Conservation (phyloP, 371 early-diverging fungal species). For the Zychaea mexicana region DNA sequence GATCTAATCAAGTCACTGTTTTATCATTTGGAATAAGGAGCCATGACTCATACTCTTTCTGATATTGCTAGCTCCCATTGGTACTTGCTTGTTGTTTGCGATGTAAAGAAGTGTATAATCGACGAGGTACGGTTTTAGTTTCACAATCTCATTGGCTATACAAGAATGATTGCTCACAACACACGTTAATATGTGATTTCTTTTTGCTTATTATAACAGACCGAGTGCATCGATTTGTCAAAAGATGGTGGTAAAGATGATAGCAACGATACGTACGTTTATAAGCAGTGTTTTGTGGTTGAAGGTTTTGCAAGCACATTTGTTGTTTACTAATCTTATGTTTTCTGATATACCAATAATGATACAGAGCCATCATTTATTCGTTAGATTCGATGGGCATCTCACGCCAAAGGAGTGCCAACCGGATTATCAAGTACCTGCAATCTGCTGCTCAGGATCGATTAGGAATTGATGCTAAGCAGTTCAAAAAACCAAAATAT, state of each 20-base stretch:
- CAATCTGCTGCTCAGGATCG: constrained; percentile 34
- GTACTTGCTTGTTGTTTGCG: constrained; percentile 69
- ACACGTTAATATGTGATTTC: not conserved
- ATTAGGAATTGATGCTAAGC: constrained; percentile 6
- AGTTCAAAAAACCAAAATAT: constrained; percentile 4
- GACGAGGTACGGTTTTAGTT: not conserved
- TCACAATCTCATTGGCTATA: too few species aligned
- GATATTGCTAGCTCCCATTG: constrained; percentile 55
- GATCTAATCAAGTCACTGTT: not conserved
- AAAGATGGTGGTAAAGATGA: not conserved
- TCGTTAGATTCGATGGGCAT: constrained; percentile 60
- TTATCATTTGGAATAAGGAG: not conserved
- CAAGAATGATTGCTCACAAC: not conserved
- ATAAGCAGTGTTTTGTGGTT: too few species aligned
- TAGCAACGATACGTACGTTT: not conserved
- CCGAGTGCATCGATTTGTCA: not conserved
- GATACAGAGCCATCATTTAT: constrained; percentile 39
- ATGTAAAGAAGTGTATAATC: constrained; percentile 34
- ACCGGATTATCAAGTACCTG: constrained; percentile 41
- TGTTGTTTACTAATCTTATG: too few species aligned
- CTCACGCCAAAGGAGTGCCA: constrained; percentile 38
- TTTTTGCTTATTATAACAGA: not conserved
- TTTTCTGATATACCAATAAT: too few species aligned
- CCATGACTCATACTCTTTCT: not conserved
- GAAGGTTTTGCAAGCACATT: too few species aligned